phyloP scores from a whole-genome alignment of 23 red algal genomes.

The Gracilariopsis chorda region DNA sequence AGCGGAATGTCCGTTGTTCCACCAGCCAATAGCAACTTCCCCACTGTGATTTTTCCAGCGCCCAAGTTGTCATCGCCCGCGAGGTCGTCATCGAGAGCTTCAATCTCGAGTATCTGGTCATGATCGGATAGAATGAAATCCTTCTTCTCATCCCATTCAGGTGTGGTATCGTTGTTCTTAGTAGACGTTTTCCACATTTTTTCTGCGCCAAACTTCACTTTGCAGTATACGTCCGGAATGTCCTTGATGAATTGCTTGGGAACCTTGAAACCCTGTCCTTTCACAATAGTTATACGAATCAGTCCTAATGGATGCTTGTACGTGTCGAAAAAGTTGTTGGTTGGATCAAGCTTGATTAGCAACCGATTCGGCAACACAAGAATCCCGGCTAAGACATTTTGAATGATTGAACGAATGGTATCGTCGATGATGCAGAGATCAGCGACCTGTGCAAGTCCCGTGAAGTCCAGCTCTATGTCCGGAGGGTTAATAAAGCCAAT shows the following conservation, averaged over 20 bases:
- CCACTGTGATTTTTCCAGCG: slow-evolving; percentile 33
- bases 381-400: slow-evolving; percentile 40
- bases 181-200: slow-evolving; percentile 26
- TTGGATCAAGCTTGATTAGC: slow-evolving; percentile 64
- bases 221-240: slow-evolving; percentile 59
- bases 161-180: slow-evolving; percentile 48
- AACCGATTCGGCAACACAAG: slow-evolving; percentile 61
- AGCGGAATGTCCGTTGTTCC: slow-evolving; percentile 8
- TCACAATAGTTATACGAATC: slow-evolving; percentile 36
- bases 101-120: slow-evolving; percentile 42
- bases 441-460: slow-evolving; percentile 54
- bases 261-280: slow-evolving; percentile 52
- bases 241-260: slow-evolving; percentile 60
- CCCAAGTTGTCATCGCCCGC: slow-evolving; percentile 57
- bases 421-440: slow-evolving; percentile 54
- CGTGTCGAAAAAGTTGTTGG: slow-evolving; percentile 40
- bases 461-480: slow-evolving; percentile 55
- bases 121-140: slow-evolving; percentile 64
- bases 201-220: slow-evolving; percentile 21
- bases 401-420: slow-evolving; percentile 46
- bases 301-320: slow-evolving; percentile 28
- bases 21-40: slow-evolving; percentile 1
- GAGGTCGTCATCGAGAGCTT: slow-evolving; percentile 46
- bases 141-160: slow-evolving; percentile 49
- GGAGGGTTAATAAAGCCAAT: slow-evolving; percentile 72